A percentile compares a stretch with the other conserved stretches of the same genome.
Conservation (phyloP, 2,329 filamentous ascomycete species). For the Chrysosporium queenslandicum region DNA sequence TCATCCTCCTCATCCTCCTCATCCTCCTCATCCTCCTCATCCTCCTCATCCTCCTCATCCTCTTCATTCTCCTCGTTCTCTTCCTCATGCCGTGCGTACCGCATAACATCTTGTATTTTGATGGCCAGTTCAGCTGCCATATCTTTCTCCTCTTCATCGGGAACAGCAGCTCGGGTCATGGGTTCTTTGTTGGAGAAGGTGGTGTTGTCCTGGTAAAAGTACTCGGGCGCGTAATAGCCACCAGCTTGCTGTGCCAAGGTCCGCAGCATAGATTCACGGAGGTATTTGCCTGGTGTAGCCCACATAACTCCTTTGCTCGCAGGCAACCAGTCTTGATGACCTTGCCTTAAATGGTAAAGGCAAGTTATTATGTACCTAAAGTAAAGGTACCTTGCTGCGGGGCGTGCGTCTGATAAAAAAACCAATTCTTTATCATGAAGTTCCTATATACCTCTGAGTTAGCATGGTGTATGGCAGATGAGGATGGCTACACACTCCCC, state of each 20-base stretch:
- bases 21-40: too few species aligned
- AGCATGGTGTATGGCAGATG: background rate
- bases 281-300: background rate
- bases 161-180: background rate
- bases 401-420: constrained; percentile 6
- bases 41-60: too few species aligned
- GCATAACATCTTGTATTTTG: too few species aligned
- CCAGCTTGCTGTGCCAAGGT: background rate
- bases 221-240: background rate
- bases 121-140: too few species aligned
- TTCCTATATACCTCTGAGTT: background rate
- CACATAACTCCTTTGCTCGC: background rate
- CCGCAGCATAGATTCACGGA: constrained; percentile 3
- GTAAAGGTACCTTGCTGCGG: constrained; percentile 9
- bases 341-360: background rate
- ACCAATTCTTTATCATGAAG: constrained; percentile 1
- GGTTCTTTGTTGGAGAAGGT: background rate
- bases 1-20: too few species aligned
- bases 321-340: background rate
- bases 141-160: background rate
- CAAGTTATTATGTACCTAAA: constrained; percentile 7
- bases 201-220: background rate
- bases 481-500: background rate
- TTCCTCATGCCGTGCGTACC: too few species aligned
- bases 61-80: too few species aligned